Evolutionary conservation across 306 rosid species (phyloP), one percentile per base, ranked within the genome.

Genomic region (Hippophae rhamnoides): DNA sequence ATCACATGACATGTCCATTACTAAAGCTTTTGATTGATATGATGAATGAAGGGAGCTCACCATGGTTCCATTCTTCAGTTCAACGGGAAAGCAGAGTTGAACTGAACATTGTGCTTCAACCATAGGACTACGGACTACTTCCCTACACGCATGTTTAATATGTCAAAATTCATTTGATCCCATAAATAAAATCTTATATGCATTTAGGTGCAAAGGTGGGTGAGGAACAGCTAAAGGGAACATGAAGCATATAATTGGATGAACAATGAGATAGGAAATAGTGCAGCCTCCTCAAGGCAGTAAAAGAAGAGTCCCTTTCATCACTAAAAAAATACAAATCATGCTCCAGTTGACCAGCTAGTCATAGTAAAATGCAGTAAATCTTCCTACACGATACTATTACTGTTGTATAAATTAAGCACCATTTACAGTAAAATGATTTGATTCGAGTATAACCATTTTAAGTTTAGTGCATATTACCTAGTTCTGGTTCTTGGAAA

Each of bases 51-150:
- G 38, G 47, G 13, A 51, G 66, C 84, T 51, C 51, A 90, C 96
- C 98, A 85, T 72, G 65, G 82, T 85, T 75, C 95, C 95, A 73
- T 79, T 87, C 76, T 75, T 83, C 76, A 90, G 81, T 79, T 81
- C 87, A 61, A 87, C 92, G 10, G 96, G 98, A 68, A 90, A 85
- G 73, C 96, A 87, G 63, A 90, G 69, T 82, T 85, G 96, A 71
- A 90, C 98, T 18, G 89, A 81, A 79, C 98, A 85, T 57, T 87
- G 98, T 61, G 74, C 98, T 85, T 90, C 96, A 67, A 90, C 98
- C 98, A 90, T 90, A 44, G 92, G 96, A 76, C 98, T 85, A 67
- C 78, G 73, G 41, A 90, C 98, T 64, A 81, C 82, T 76, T 87
- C 95, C 77, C 98, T 90, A 74, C 79, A 81, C 71, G 63, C 65